These are phyloP conservation scores for Talaromyces piceae DNA, from an alignment of 2,329 filamentous ascomycete genomes.

Conservation along the genomic window DNA sequence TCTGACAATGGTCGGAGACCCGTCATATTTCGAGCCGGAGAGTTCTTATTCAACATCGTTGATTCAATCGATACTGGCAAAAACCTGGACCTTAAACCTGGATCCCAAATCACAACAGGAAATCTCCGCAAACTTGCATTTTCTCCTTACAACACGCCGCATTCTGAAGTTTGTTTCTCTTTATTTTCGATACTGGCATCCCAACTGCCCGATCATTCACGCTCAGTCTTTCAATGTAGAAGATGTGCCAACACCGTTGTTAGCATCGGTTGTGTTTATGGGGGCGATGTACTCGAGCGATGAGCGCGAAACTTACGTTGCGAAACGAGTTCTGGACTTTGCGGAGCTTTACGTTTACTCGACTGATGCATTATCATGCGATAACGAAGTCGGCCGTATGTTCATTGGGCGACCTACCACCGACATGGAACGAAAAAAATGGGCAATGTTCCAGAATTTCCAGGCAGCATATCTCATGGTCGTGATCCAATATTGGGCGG, in stretches of 20 bases:
- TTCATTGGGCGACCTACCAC: conserved; percentile 20
- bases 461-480: conserved; percentile 38
- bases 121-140: conserved; percentile 32
- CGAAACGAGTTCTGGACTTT: conserved; percentile 36
- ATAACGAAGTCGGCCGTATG: conserved; percentile 31
- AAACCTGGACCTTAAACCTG: conserved; percentile 31
- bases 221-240: conserved; percentile 35
- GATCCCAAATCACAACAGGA: conserved; percentile 33
- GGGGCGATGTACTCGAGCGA: conserved; percentile 41
- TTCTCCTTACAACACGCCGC: conserved; percentile 33
- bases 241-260: conserved; percentile 28
- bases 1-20: conserved; percentile 15
- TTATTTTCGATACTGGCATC: conserved; percentile 42
- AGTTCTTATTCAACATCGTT: conserved; percentile 31
- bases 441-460: conserved; percentile 33
- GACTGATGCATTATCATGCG: conserved; percentile 33
- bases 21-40: conserved; percentile 28
- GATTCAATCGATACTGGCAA: conserved; percentile 34
- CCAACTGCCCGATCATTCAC: conserved; percentile 39
- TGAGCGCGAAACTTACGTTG: conserved; percentile 29
- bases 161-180: conserved; percentile 36
- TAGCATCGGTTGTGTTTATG: conserved; percentile 36
- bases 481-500: conserved; percentile 39
- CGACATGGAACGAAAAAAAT: conserved; percentile 21
- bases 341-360: conserved; percentile 39